phyloP scores from a whole-genome alignment of 2,329 filamentous ascomycete species.

The Cordyceps cateniannulata region DNA sequence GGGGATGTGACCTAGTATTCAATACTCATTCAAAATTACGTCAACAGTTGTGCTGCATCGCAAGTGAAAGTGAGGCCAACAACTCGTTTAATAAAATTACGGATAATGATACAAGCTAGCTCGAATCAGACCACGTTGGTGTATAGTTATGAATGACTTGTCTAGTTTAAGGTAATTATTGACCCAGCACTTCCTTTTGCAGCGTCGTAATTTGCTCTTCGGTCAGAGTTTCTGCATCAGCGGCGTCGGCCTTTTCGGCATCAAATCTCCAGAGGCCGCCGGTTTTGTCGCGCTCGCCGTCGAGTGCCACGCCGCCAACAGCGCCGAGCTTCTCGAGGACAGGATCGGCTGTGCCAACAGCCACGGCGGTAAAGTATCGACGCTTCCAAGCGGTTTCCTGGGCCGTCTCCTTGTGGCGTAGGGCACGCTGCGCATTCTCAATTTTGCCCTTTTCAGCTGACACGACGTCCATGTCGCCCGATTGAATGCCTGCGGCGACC shows the following conservation, averaged over 20 bases:
- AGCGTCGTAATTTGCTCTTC: conserved; percentile 35
- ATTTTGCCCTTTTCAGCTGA: conserved; percentile 78
- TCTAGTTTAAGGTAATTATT: conserved; percentile 19
- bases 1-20: background rate
- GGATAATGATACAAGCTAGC: background rate
- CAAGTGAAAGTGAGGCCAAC: background rate
- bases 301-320: conserved; percentile 38
- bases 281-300: conserved; percentile 54
- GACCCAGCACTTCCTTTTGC: conserved; percentile 38
- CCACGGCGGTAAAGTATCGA: conserved; percentile 64
- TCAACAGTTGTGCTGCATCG: background rate
- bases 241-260: conserved; percentile 36
- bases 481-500: conserved; percentile 73
- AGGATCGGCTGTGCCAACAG: conserved; percentile 33
- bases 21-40: background rate
- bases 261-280: conserved; percentile 56
- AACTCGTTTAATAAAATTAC: background rate
- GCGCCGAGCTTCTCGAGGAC: conserved; percentile 39
- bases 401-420: conserved; percentile 65
- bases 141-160: background rate
- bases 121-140: background rate
- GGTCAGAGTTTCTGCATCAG: conserved; percentile 30
- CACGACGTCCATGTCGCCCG: conserved; percentile 78
- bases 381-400: conserved; percentile 74
- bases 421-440: conserved; percentile 76